Percentiles rank a stretch among this genome's conserved stretches.
phyloP scores from a whole-genome alignment of 257 asterid genomes.

The Verbena officinalis region DNA sequence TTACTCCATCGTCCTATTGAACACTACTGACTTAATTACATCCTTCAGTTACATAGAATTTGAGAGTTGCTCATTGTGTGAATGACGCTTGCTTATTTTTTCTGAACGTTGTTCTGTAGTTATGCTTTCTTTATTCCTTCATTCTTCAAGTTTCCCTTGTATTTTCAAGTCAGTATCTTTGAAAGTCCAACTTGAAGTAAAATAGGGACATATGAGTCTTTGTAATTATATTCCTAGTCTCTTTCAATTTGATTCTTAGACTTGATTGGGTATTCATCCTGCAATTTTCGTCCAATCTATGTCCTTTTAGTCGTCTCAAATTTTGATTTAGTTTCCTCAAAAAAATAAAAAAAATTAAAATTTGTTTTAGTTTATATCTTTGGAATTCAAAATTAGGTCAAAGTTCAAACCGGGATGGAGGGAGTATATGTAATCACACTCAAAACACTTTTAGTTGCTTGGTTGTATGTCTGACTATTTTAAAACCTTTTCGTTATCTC shows the following conservation, averaged over 20 bases:
- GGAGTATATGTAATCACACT: conserved; percentile 2
- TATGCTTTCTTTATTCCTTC: neutral
- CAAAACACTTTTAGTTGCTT: neutral
- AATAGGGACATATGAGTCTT: neutral
- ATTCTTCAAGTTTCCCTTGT: conserved; percentile 2
- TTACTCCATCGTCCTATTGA: neutral
- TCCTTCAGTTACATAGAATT: neutral
- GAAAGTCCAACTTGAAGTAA: neutral
- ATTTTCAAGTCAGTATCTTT: neutral
- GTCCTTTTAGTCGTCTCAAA: too few relatives aligned
- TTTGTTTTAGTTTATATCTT: too few relatives aligned
- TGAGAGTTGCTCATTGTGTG: neutral
- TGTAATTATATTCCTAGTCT: neutral
- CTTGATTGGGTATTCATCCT: too few relatives aligned
- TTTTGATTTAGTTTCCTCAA: too few relatives aligned
- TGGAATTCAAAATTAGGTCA: neutral
- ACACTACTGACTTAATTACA: conserved; percentile 2
- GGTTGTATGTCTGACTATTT: neutral
- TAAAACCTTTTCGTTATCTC: neutral
- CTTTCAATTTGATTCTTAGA: neutral
- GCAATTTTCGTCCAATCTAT: too few relatives aligned
- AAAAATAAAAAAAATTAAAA: too few relatives aligned
- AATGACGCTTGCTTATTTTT: too few relatives aligned
- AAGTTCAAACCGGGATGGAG: neutral
- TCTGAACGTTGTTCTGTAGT: neutral